These are phyloP conservation scores for Penicillium rolfsii DNA, from an alignment of 2,329 filamentous ascomycete genomes.

Conservation along the genomic window DNA sequence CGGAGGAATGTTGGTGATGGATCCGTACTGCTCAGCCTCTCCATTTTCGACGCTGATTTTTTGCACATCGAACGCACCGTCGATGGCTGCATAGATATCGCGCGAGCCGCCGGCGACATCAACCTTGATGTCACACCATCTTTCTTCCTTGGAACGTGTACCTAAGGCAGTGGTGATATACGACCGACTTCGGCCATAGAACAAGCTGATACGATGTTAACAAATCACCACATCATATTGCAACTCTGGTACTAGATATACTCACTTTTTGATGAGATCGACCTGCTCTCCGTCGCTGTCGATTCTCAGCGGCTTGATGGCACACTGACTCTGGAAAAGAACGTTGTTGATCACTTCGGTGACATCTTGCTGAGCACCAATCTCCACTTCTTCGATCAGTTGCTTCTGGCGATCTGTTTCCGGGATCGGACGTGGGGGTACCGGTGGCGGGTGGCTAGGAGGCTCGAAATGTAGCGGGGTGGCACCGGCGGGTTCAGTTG, in stretches of 20 bases:
- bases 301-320: constrained; percentile 71
- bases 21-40: constrained; percentile 65
- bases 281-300: constrained; percentile 74
- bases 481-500: constrained; percentile 14
- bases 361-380: constrained; percentile 85
- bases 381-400: constrained; percentile 56
- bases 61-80: constrained; percentile 81
- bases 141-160: constrained; percentile 57
- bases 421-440: constrained; percentile 57
- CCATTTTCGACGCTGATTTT: constrained; percentile 68
- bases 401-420: constrained; percentile 40
- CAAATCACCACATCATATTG: background rate
- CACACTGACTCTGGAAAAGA: constrained; percentile 85
- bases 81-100: constrained; percentile 81
- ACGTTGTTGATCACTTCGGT: constrained; percentile 94
- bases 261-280: constrained; percentile 72
- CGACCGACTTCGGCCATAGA: constrained; percentile 53
- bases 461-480: constrained; percentile 31
- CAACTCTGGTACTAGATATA: constrained; percentile 27
- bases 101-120: constrained; percentile 61
- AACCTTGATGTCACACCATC: constrained; percentile 66
- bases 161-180: constrained; percentile 52
- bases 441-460: constrained; percentile 58
- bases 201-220: constrained; percentile 44
- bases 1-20: constrained; percentile 76